Evolutionary conservation across 495 filamentous ascomycete species (phyloP), one percentile per base, ranked within the genome.

Genomic region (Penicillium simplicissimum): DNA sequence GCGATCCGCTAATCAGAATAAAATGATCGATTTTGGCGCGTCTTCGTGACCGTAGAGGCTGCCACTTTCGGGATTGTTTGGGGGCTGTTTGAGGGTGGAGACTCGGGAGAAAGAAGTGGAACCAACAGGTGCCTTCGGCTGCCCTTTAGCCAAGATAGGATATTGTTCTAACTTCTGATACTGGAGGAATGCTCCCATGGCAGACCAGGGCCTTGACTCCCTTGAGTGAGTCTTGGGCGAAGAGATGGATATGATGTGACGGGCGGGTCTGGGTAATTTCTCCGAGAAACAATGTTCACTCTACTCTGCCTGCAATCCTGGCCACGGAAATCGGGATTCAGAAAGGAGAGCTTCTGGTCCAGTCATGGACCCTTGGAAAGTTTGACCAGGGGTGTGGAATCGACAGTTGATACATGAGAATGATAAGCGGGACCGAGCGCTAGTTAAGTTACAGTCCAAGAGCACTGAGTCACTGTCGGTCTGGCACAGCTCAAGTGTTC

Each of bases 1-100:
- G n/a, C 45, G 45, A 49, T 31, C 45, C 11, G 45, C 45, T 49
- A 49, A 49, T 49, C 45, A 49, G 45, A 25, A 15, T 11, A 45
- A 4, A 19, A 10, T 11, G 45, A 28, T 49, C 21, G 13, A 23
- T 4, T 31, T 31, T 31, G 14, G 23, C 40, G 3, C 28, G 25
- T 53, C 51, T 34, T 19, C 17, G 21, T 45, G 42, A 11, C 17
- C 33, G 8, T 14, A 33, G 51, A 34, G 28, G 17, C 17, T 31
- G 51, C n/a, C 42, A 45, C 1, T 53, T 53, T 36, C 1, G 31
- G 55, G 17, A 28, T 21, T 45, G n/a, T 42, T 45, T 11, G 28
- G 15, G 37, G 21, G 31, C 23, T 17, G 55, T 31, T 11, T n/a
- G 15, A 25, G 21, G 31, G 37, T 17, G 55, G 28, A 8, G 28